Base-by-base conservation (phyloP, 345 rosid genomes). In the Physaria fendleri region DNA sequence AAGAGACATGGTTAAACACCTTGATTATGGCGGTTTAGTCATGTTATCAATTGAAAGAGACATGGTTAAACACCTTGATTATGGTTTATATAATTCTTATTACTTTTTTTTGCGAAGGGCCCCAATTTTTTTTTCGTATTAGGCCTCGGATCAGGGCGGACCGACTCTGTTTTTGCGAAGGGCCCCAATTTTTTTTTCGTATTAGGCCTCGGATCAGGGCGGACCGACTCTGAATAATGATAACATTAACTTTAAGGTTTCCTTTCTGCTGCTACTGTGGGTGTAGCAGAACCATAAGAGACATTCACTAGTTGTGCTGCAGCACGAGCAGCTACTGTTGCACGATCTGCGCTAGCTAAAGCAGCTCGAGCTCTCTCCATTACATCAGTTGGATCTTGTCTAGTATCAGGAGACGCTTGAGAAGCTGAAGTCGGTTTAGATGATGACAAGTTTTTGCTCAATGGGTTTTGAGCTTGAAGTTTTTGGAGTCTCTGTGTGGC, bases 351-450 rank as follows among this genome's bases (percentile, higher is more conserved):
- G 35, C 71, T 73, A 45, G 96, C 87, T 72, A 92, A 75, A 50
- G 96, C 98, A 25, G 78, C 90, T 51, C 75, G 83, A 71, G 96
- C 98, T 78, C 15, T 78, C 76, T 81, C 95, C 85, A 88, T 62
- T 10, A 81, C 81, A 58, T 84, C 82, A 45, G 81, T 59, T 42
- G 22, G 59, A 48, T 30, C 65, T 29, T 14, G 23, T 28, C 57
- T 61, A 35, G 51, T 52, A 38, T 62, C 50, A 45, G 22, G 62
- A 44, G 41, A 37, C 23, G 50, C 29, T 46, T 39, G 63, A 39
- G 58, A 45, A 54, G 64, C 45, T 46, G 43, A 11, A 22, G 33
- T 48, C 49, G 45, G 42, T 41, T 53, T 53, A 28, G 73, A 6
- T 20, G 62, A 8, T 62, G 68, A 10, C 49, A 52, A 7, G 55